phyloP scores from a whole-genome alignment of 2,329 filamentous ascomycete genomes.

The Graphilbum sp. region DNA sequence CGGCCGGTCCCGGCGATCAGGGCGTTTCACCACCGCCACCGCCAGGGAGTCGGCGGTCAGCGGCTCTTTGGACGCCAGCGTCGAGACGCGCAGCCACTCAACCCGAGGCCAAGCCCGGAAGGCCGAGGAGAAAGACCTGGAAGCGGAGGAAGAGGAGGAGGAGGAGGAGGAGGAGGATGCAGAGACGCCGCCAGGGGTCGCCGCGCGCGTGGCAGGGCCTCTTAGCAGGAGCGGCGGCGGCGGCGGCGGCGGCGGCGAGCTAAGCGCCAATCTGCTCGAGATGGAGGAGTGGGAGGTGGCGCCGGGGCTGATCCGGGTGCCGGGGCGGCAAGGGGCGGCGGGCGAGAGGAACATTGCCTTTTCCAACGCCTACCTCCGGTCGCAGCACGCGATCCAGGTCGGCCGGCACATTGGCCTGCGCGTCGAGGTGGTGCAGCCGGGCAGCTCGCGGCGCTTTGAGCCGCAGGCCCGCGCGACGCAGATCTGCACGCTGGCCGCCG shows the following conservation, averaged over 20 bases:
- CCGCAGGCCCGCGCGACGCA: constrained; percentile 9
- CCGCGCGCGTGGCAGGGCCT: too few relatives aligned
- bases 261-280: constrained; percentile 11
- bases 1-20: too few relatives aligned
- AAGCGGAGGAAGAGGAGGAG: too few relatives aligned
- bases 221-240: not conserved
- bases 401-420: constrained; percentile 14
- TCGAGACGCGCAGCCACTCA: too few relatives aligned
- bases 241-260: constrained; percentile 8
- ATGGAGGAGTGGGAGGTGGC: constrained; percentile 22
- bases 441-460: constrained; percentile 10
- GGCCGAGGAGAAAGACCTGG: too few relatives aligned
- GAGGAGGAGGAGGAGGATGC: too few relatives aligned
- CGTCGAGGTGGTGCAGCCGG: constrained; percentile 14
- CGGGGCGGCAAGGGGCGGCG: not conserved
- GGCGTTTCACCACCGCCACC: too few relatives aligned
- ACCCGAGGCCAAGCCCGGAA: too few relatives aligned
- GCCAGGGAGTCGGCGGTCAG: too few relatives aligned
- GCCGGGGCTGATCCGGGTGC: constrained; percentile 12
- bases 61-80: too few relatives aligned
- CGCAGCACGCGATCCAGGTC: constrained; percentile 10
- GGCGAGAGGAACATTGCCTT: constrained; percentile 14
- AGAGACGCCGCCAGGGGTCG: too few relatives aligned
- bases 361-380: constrained; percentile 17
- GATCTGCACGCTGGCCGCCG: constrained; percentile 14